Evolutionary conservation across 1,284 basidiomycete genomes (phyloP), one percentile per base, ranked within the genome.

Genomic region (Vanrija humicola): DNA sequence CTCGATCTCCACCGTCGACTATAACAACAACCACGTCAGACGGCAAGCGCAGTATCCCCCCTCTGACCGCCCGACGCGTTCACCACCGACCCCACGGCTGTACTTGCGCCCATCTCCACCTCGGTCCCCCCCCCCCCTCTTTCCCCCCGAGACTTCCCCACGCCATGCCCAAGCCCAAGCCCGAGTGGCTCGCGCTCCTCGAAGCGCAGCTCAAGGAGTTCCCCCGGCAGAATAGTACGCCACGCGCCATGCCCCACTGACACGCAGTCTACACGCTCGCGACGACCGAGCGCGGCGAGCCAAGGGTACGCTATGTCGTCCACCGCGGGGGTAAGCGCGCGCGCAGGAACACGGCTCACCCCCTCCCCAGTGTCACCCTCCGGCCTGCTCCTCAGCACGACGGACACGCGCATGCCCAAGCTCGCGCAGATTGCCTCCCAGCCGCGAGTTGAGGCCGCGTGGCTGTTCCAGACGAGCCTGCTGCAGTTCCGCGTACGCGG

Each of bases 351-450:
- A 2, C 26, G 21, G 16, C 23, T 39, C 10, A 14, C 49, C 10
- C 29, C 48, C 15, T 14, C 29, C 48, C 15, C 52, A 69, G 69
- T 74, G 26, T 66, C 73, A 0, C 63, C 66, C 5, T 68, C 68
- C 9, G 55, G 50, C 50, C 49, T 74, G n/a, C 63, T 77, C 43
- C 53, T 75, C 38, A 65, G 66, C 4, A 72, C 73, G 3, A 74
- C 75, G 46, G 75, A 77, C 63, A 67, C 61, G 3, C 67, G 75
- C 23, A 73, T 72, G 71, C 59, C 63, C 19, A 77, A 77, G 50
- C 62, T 68, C n/a, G 39, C 50, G 18, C 72, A 77, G 54, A 58
- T 76, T 12, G 46, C 55, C 6, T 43, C 59, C 23, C 56, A 69
- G 26, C 64, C 64, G 5, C 54, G 55, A 7, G 52, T 65, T 34